Base-by-base conservation (phyloP, 108 stramenopile genomes). In the Tribonema minus region DNA sequence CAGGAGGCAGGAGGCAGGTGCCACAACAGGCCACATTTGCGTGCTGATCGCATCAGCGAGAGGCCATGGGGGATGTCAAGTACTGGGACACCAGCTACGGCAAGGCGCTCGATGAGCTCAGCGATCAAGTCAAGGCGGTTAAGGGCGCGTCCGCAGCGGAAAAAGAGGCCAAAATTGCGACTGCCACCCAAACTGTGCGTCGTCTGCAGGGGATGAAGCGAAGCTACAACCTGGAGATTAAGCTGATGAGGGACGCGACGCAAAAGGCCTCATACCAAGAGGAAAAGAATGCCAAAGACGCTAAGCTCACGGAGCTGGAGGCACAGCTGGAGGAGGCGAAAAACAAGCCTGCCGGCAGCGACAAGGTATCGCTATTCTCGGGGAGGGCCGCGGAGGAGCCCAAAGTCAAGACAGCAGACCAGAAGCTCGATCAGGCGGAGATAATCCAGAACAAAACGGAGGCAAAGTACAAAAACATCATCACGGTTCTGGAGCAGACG, bases 401-500 rank as follows among this genome's bases (percentile, higher is more conserved):
- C 15, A 54, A 34, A 25, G 37, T 4, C 37, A 32, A 27, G 31
- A 62, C 75, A 23, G 66, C 75, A 23, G 75, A 76, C 25, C 36
- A 61, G 1, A 76, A 76, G 54, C 46, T 76, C 32, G 46, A 67
- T 34, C 30, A 67, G 65, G 75, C 75, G 0, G 66, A 76, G 29
- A 20, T 33, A 2, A 46, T 63, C 46, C 75, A 76, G 75, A 64
- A 76, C 46, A 76, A 76, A 61, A 76, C 75, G 23, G 75, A 76
- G 65, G 75, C 39, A 15, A 61, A 64, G 31, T 76, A 76, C 75
- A 76, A 76, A 64, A 68, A 68, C 77, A 79, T 79, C 41, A 79
- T 82, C 28, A 71, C 64, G 67, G 71, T 82, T 34, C 62, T 82
- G 3, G 64, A 82, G 72, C 71, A 72, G 23, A 74, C 81, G 26